Evolutionary conservation across 768 basidiomycete species (phyloP).

Genomic region (Wakefieldia striispora): DNA sequence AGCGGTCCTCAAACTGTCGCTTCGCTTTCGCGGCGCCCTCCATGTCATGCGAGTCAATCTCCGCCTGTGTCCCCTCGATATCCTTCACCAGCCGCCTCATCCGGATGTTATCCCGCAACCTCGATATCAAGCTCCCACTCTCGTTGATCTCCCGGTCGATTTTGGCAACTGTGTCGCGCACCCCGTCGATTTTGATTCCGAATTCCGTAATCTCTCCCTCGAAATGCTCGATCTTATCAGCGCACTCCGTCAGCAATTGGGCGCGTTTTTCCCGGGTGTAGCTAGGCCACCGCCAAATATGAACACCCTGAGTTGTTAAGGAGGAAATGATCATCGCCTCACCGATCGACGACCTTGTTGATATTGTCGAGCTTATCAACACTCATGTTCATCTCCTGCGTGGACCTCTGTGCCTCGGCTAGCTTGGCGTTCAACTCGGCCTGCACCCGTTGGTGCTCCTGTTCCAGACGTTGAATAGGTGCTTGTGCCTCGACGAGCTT

Average conservation of each 20-base stretch:
- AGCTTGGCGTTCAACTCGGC: constrained; percentile 49
- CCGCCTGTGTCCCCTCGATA: constrained; percentile 60
- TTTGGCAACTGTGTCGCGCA: constrained; percentile 45
- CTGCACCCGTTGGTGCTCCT: constrained; percentile 49
- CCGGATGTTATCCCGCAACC: constrained; percentile 80
- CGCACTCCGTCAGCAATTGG: constrained; percentile 57
- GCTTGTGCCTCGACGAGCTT: constrained; percentile 59
- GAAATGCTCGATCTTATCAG: constrained; percentile 48
- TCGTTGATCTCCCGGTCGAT: constrained; percentile 81
- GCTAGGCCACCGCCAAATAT: constrained; percentile 37
- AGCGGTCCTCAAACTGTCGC: constrained; percentile 82
- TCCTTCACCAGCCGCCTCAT: constrained; percentile 66
- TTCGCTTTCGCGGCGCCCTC: constrained; percentile 83
- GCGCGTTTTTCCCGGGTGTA: constrained; percentile 71
- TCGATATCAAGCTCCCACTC: constrained; percentile 64
- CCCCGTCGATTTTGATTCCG: constrained; percentile 37
- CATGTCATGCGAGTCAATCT: constrained; percentile 78
- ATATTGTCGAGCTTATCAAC: constrained; percentile 59
- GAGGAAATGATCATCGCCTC: constrained; percentile 1
- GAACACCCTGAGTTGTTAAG: background rate
- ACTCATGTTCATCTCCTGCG: constrained; percentile 65
- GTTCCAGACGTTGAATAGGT: constrained; percentile 64
- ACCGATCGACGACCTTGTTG: constrained; percentile 69
- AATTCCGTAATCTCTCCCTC: constrained; percentile 46
- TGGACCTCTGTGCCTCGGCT: constrained; percentile 48